phyloP scores from a whole-genome alignment of 2,329 filamentous ascomycete species.

The Penicillium sp. region DNA sequence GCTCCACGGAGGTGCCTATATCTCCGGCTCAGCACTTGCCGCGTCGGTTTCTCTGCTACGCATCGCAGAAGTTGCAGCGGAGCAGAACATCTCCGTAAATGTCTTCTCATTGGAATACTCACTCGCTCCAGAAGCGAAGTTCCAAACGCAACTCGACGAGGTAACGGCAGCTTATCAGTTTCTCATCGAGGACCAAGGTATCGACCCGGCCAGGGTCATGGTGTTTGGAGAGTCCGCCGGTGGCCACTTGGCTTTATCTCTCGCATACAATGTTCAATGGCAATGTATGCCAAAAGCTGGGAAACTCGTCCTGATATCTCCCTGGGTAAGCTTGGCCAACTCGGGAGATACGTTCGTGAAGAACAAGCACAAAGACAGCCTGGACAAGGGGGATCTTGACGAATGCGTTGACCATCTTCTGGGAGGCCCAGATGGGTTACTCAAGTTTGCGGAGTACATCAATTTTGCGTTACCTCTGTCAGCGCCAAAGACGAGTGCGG shows the following conservation, averaged over 20 bases:
- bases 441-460: neutral
- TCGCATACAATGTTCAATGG: neutral
- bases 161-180: neutral
- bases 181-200: neutral
- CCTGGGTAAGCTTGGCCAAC: neutral
- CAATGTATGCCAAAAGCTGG: neutral
- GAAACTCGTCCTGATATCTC: neutral
- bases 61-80: neutral
- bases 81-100: neutral
- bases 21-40: neutral
- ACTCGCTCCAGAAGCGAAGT: neutral
- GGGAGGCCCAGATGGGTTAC: neutral
- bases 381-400: neutral
- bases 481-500: neutral
- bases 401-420: neutral
- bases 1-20: constrained; percentile 9
- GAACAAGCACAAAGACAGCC: neutral
- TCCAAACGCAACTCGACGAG: neutral
- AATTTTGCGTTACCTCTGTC: neutral
- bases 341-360: neutral
- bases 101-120: constrained; percentile 1
- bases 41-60: neutral
- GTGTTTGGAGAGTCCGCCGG: constrained; percentile 9
- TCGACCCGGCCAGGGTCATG: neutral
- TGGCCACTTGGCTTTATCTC: constrained; percentile 3